Evolutionary conservation across 1,284 basidiomycete species (phyloP).

Genomic region (Irpex lacteus): DNA sequence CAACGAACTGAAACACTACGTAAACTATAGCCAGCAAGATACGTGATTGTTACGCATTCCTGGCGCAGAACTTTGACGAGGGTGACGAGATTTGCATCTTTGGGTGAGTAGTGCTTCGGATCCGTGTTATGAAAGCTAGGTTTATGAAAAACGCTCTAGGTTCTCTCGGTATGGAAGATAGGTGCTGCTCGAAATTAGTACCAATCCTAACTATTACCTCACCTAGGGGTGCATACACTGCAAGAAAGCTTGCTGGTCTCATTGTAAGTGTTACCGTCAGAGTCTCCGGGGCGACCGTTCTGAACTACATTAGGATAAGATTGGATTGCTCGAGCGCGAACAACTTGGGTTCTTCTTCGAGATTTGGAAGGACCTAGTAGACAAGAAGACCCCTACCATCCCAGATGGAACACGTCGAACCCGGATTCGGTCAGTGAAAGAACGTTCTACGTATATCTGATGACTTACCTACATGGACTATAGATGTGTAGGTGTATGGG

Average conservation of each 20-base stretch:
- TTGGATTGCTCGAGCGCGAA: conserved; percentile 16
- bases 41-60: conserved; percentile 25
- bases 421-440: conserved; percentile 16
- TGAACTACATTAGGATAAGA: conserved; percentile 14
- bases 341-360: conserved; percentile 19
- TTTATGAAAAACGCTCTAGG: background rate
- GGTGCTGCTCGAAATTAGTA: too few relatives aligned
- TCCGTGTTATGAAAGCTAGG: too few relatives aligned
- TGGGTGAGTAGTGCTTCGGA: conserved; percentile 13
- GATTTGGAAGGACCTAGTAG: conserved; percentile 19
- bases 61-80: conserved; percentile 23
- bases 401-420: conserved; percentile 13
- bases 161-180: conserved; percentile 12
- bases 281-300: background rate
- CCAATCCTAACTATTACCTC: background rate
- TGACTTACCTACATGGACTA: background rate
- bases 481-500: conserved; percentile 28
- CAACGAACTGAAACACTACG: too few relatives aligned
- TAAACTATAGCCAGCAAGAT: conserved; percentile 21
- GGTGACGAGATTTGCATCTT: conserved; percentile 26
- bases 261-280: conserved; percentile 14
- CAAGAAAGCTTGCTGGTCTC: conserved; percentile 22
- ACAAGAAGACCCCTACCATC: conserved; percentile 11
- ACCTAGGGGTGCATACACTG: conserved; percentile 23
- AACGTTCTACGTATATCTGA: background rate